These are phyloP conservation scores for Sclerotinia glacialis DNA, from an alignment of 2,329 filamentous ascomycete genomes.

Conservation along the genomic window DNA sequence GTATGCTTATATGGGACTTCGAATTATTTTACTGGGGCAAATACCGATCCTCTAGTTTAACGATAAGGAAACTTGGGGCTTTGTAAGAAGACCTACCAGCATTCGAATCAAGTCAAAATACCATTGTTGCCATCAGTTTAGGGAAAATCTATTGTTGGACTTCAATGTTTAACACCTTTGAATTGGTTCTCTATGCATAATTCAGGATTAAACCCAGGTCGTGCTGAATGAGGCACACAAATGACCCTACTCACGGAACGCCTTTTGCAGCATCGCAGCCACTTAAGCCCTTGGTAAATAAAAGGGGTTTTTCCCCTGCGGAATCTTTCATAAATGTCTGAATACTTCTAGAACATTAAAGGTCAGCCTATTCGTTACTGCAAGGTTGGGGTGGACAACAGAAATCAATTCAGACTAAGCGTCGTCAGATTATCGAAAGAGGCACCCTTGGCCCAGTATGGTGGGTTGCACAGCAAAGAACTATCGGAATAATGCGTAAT, in stretches of 20 bases:
- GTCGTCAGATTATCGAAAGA: background rate
- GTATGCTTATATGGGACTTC: background rate
- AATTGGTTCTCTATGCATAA: background rate
- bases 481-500: too few species aligned
- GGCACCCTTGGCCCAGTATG: background rate
- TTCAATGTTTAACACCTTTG: too few species aligned
- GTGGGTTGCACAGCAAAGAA: background rate
- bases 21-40: background rate
- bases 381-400: background rate
- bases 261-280: background rate
- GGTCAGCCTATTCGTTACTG: background rate
- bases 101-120: too few species aligned
- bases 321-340: background rate
- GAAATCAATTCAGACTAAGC: background rate
- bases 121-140: too few species aligned
- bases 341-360: background rate
- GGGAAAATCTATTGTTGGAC: too few species aligned
- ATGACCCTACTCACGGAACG: background rate
- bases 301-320: background rate
- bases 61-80: background rate
- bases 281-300: too few species aligned
- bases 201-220: background rate
- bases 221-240: background rate
- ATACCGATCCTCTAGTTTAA: background rate
- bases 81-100: too few species aligned